A percentile compares a stretch with the other conserved stretches of the same genome.
These are phyloP conservation scores for Mycena haematopus DNA, from an alignment of 768 basidiomycete species.

Conservation along the genomic window DNA sequence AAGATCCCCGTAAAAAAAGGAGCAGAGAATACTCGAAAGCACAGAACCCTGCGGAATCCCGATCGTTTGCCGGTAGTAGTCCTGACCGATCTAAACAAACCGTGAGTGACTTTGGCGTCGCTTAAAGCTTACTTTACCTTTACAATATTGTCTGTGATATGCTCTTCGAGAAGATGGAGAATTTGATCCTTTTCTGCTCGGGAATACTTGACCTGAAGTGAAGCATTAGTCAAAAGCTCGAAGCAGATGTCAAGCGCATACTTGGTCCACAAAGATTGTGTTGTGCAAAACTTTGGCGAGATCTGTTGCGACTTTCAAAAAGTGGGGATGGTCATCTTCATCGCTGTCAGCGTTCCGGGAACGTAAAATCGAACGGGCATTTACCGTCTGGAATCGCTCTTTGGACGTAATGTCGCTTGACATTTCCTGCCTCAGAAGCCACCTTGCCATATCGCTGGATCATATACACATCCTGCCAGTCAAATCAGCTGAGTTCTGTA, in stretches of 20 bases:
- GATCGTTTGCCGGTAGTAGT: conserved; percentile 85
- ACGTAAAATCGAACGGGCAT: neutral
- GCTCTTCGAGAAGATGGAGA: conserved; percentile 80
- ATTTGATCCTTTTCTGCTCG: conserved; percentile 62
- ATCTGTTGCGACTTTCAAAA: conserved; percentile 69
- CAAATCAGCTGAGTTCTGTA: neutral
- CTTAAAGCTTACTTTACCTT: conserved; percentile 57
- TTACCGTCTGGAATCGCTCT: conserved; percentile 74
- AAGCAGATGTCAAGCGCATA: conserved; percentile 34
- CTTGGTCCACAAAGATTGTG: conserved; percentile 88
- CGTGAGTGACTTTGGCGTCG: conserved; percentile 3
- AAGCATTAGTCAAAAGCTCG: neutral
- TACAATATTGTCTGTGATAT: conserved; percentile 92
- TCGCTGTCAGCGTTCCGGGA: neutral
- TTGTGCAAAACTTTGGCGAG: conserved; percentile 72
- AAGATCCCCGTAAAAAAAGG: conserved; percentile 93
- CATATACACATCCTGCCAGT: conserved; percentile 70
- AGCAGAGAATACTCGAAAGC: conserved; percentile 92
- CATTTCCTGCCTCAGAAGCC: conserved; percentile 57
- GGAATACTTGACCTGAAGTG: conserved; percentile 57
- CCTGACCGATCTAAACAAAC: conserved; percentile 68
- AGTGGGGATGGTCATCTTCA: conserved; percentile 78
- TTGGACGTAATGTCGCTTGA: conserved; percentile 61
- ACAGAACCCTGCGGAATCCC: conserved; percentile 98
- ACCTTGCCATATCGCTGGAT: conserved; percentile 76